Conservation (phyloP, 2,329 filamentous ascomycete genomes). For the Sporothrix sp. region DNA sequence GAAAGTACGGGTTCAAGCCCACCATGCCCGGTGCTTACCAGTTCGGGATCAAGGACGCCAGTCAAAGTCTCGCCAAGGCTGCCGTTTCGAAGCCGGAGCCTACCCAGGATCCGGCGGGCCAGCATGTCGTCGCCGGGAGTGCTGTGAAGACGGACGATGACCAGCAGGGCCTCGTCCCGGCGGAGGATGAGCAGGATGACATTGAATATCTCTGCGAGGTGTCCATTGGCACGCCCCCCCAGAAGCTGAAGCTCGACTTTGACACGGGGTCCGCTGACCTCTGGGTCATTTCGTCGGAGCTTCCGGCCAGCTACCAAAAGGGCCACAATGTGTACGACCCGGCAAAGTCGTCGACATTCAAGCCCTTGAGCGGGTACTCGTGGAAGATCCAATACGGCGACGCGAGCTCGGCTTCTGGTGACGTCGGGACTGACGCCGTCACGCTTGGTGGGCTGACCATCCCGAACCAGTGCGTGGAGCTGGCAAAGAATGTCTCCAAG, state of each 20-base stretch:
- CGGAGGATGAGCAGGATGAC: conserved; percentile 59
- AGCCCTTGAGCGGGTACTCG: conserved; percentile 34
- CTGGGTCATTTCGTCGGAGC: conserved; percentile 51
- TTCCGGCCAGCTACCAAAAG: conserved; percentile 29
- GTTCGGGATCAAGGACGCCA: conserved; percentile 30
- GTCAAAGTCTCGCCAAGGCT: conserved; percentile 25
- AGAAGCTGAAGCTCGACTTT: conserved; percentile 54
- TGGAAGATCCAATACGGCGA: conserved; percentile 65
- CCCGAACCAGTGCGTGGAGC: conserved; percentile 53
- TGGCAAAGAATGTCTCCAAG: conserved; percentile 48
- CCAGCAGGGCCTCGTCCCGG: conserved; percentile 39
- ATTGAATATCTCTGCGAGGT: conserved; percentile 55
- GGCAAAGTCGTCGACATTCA: conserved; percentile 50
- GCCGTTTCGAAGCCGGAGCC: conserved; percentile 39
- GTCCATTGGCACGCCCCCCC: conserved; percentile 53
- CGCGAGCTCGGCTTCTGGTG: conserved; percentile 54
- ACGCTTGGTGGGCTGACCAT: conserved; percentile 52
- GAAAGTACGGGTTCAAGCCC: conserved; percentile 38
- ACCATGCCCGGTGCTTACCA: conserved; percentile 47
- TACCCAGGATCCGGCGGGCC: conserved; percentile 17
- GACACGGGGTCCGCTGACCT: conserved; percentile 63
- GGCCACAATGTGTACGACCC: conserved; percentile 50
- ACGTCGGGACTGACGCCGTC: conserved; percentile 54
- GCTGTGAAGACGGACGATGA: conserved; percentile 31
- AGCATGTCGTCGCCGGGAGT: conserved; percentile 29